A percentile compares a stretch with the other conserved stretches of the same genome.
These are phyloP conservation scores for Beta macrorhiza DNA, from an alignment of 179 eudicot genomes.

Conservation along the genomic window DNA sequence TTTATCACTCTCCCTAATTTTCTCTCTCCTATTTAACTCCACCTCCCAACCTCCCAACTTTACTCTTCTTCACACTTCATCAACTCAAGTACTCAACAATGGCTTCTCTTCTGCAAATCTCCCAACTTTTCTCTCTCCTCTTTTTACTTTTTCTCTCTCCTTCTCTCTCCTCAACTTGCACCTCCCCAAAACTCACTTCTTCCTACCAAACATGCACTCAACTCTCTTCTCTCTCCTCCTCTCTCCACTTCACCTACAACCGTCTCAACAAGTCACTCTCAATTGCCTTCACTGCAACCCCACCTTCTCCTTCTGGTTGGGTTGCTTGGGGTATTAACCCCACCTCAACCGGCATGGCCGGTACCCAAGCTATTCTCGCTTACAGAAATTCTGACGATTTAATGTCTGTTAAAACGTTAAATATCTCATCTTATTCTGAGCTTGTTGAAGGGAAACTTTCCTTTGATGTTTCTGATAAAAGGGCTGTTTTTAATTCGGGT, in stretches of 20 bases:
- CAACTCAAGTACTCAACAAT: background rate
- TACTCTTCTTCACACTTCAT: background rate
- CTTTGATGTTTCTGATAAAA: constrained; percentile 40
- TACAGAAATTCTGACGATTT: constrained; percentile 34
- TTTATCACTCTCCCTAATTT: background rate
- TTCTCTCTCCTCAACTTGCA: constrained; percentile 37
- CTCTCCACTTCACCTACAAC: constrained; percentile 61
- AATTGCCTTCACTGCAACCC: constrained; percentile 61
- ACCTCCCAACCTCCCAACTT: background rate
- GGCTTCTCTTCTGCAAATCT: background rate
- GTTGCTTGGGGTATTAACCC: constrained; percentile 87
- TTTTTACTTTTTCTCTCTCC: constrained; percentile 15
- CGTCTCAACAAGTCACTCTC: constrained; percentile 40
- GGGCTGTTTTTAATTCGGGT: constrained; percentile 36
- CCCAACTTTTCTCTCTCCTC: constrained; percentile 3
- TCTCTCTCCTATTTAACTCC: constrained; percentile 19
- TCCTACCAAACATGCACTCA: constrained; percentile 43
- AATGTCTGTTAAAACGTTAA: constrained; percentile 45
- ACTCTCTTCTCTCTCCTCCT: constrained; percentile 43
- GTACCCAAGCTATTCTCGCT: constrained; percentile 63
- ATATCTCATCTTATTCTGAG: constrained; percentile 37
- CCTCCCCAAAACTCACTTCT: constrained; percentile 45
- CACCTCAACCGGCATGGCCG: constrained; percentile 48
- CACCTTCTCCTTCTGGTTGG: constrained; percentile 56
- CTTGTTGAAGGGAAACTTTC: constrained; percentile 28